Conservation (phyloP, 2,329 filamentous ascomycete genomes). For the Phialemoniopsis sp. region DNA sequence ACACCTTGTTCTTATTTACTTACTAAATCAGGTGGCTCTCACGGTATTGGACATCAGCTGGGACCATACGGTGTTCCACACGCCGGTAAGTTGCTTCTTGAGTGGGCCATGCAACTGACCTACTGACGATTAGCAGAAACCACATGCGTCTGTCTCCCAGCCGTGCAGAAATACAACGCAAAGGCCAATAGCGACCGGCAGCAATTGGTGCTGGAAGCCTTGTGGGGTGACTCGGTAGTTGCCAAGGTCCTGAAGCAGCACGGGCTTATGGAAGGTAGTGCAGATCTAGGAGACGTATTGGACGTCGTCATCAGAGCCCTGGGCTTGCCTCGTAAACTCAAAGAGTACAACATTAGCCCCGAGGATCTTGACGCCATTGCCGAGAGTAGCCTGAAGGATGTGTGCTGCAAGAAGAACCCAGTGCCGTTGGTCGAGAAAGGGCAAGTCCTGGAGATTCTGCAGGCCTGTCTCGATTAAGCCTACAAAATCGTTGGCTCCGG, state of each 20-base stretch:
- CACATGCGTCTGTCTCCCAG: constrained; percentile 47
- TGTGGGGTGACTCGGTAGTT: constrained; percentile 29
- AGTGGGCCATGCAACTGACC: too few relatives aligned
- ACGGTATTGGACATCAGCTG: constrained; percentile 37
- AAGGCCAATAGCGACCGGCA: constrained; percentile 32
- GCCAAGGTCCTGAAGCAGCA: constrained; percentile 21
- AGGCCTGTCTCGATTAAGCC: constrained; percentile 21
- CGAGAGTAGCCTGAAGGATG: constrained; percentile 36
- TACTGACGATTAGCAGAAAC: too few relatives aligned
- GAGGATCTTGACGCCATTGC: constrained; percentile 41
- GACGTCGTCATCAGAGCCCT: constrained; percentile 42
- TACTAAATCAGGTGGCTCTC: constrained; percentile 18
- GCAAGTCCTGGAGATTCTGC: constrained; percentile 44
- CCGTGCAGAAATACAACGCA: constrained; percentile 46
- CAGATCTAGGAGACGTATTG: constrained; percentile 42
- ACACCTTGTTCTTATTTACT: neutral
- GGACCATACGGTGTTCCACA: constrained; percentile 20
- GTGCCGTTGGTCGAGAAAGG: constrained; percentile 35
- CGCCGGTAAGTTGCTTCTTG: constrained; percentile 40
- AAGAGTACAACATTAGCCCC: constrained; percentile 39
- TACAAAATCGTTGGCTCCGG: too few relatives aligned
- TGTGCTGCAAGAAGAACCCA: constrained; percentile 39
- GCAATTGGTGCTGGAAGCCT: constrained; percentile 24
- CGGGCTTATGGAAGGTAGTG: constrained; percentile 14
- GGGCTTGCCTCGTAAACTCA: constrained; percentile 43